phyloP scores from a whole-genome alignment of 2,329 filamentous ascomycete species.

The Sporothrix protearum region DNA sequence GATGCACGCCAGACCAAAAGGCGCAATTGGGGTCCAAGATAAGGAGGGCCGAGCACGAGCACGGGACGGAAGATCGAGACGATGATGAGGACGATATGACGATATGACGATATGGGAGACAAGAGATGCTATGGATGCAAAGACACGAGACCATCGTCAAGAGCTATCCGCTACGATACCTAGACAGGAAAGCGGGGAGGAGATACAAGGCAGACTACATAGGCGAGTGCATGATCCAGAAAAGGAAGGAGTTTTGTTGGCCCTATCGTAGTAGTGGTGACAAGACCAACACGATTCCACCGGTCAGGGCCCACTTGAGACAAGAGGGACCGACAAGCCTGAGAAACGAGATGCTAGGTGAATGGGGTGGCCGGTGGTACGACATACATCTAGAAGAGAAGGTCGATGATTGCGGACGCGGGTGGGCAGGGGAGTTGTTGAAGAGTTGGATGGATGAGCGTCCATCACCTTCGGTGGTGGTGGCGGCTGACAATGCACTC shows the following conservation, averaged over 20 bases:
- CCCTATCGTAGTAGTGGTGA: background rate
- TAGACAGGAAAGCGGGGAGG: background rate
- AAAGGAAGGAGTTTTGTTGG: background rate
- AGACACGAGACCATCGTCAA: background rate
- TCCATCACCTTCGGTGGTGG: background rate
- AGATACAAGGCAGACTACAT: background rate
- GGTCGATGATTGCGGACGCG: background rate
- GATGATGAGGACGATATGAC: no score
- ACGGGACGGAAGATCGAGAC: background rate
- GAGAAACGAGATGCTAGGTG: background rate
- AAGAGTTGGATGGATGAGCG: background rate
- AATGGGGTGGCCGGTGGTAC: background rate
- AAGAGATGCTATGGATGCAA: background rate
- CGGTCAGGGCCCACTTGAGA: background rate
- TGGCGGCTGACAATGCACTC: background rate
- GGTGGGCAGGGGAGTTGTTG: background rate
- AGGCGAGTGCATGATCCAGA: background rate
- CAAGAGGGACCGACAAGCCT: background rate
- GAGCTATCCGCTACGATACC: background rate
- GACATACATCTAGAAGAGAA: background rate
- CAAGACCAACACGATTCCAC: background rate
- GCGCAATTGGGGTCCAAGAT: conserved; percentile 14
- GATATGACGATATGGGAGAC: background rate
- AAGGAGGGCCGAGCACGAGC: conserved; percentile 6
- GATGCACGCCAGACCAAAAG: background rate